A percentile compares a stretch with the other conserved stretches of the same genome.
These are phyloP conservation scores for Tylopilus balloui DNA, from an alignment of 768 basidiomycete species.

Conservation along the genomic window DNA sequence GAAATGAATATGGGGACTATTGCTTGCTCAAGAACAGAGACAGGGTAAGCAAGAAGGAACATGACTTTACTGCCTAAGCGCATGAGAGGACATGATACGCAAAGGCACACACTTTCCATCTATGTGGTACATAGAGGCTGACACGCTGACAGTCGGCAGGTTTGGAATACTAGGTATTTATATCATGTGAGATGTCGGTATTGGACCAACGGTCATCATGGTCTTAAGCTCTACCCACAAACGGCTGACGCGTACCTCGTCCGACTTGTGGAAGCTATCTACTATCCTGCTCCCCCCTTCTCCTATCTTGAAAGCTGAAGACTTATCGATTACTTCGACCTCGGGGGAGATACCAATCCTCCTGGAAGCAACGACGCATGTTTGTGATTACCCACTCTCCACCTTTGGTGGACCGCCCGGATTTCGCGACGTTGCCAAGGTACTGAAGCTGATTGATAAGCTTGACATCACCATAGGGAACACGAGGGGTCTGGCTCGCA, in stretches of 20 bases:
- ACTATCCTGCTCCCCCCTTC: slow-evolving; percentile 40
- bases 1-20: slow-evolving; percentile 85
- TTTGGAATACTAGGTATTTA: slow-evolving; percentile 21
- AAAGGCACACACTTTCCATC: neutral
- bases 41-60: slow-evolving; percentile 26
- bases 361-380: slow-evolving; percentile 28
- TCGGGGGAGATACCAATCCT: slow-evolving; percentile 52
- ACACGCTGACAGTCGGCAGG: slow-evolving; percentile 6
- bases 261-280: slow-evolving; percentile 37
- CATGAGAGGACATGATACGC: slow-evolving; percentile 8
- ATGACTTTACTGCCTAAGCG: slow-evolving; percentile 9
- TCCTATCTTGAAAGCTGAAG: slow-evolving; percentile 40
- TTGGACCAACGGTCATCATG: slow-evolving; percentile 9
- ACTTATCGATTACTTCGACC: slow-evolving; percentile 34
- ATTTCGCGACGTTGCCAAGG: slow-evolving; percentile 7
- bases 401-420: neutral
- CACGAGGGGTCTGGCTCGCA: neutral
- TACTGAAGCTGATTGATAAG: neutral
- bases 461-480: neutral
- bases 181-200: neutral
- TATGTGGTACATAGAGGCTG: slow-evolving; percentile 17
- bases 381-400: slow-evolving; percentile 5
- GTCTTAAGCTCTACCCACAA: slow-evolving; percentile 15
- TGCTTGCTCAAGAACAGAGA: slow-evolving; percentile 73
- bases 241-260: slow-evolving; percentile 38